Evolutionary conservation across 768 basidiomycete species (phyloP).

Genomic region (Arthromyces matolae): DNA sequence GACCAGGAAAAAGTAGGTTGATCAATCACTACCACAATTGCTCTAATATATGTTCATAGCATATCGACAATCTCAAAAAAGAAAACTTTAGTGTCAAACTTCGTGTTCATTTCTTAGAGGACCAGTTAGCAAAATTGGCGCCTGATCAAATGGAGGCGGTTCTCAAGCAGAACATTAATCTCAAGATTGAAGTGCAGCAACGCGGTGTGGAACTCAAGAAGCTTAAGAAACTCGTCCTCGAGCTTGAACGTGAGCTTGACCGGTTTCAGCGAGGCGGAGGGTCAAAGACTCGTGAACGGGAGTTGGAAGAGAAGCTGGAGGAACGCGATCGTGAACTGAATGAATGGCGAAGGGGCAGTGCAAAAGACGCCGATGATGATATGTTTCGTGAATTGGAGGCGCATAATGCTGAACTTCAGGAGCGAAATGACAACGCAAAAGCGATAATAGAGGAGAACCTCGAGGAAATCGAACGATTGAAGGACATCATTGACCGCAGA

Average conservation of each 20-base stretch:
- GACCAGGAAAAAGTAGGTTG: constrained; percentile 90
- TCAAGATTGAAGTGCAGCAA: constrained; percentile 90
- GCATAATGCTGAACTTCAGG: constrained; percentile 66
- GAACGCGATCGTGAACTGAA: constrained; percentile 68
- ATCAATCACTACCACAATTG: background rate
- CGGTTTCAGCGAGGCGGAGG: constrained; percentile 53
- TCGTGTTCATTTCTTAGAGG: constrained; percentile 92
- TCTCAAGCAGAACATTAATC: constrained; percentile 87
- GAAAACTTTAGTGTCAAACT: constrained; percentile 97
- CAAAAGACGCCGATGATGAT: constrained; percentile 43
- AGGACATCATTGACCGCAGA: constrained; percentile 60
- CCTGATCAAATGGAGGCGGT: constrained; percentile 92
- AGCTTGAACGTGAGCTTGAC: constrained; percentile 79
- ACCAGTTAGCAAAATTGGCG: constrained; percentile 83
- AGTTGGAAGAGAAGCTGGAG: constrained; percentile 73
- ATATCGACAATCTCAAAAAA: constrained; percentile 93
- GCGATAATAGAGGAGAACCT: constrained; percentile 76
- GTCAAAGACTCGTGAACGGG: constrained; percentile 55
- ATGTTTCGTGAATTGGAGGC: constrained; percentile 53
- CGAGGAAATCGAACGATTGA: constrained; percentile 75
- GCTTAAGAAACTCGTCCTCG: constrained; percentile 81
- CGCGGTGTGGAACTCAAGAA: constrained; percentile 90
- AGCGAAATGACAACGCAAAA: constrained; percentile 66
- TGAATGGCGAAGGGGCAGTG: constrained; percentile 52
- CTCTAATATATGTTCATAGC: constrained; percentile 41